These are phyloP conservation scores for Acrocalymma vagum DNA, from an alignment of 2,329 filamentous ascomycete species.

Conservation along the genomic window DNA sequence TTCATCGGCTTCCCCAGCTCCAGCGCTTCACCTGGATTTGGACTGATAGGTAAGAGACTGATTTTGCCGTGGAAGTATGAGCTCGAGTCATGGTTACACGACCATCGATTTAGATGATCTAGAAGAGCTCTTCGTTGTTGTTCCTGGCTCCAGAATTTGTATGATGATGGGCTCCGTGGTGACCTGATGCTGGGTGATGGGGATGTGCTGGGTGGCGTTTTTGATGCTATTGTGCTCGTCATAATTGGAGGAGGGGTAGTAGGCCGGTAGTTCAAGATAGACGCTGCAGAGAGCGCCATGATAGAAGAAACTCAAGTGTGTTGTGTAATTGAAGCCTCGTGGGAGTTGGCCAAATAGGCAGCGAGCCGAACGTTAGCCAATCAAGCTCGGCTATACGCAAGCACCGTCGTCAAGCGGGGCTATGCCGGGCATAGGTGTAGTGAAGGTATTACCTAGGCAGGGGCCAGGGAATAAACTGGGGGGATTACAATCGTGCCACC, in stretches of 20 bases:
- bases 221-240: slow-evolving; percentile 2
- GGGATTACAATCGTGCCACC: too few relatives aligned
- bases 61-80: slow-evolving; percentile 38
- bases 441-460: too few relatives aligned
- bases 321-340: too few relatives aligned
- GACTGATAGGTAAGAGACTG: slow-evolving; percentile 20
- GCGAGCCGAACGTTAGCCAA: too few relatives aligned
- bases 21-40: slow-evolving; percentile 11
- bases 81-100: slow-evolving; percentile 37
- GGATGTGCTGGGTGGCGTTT: not conserved
- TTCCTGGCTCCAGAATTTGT: slow-evolving; percentile 23
- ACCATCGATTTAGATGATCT: slow-evolving; percentile 34
- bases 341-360: too few relatives aligned
- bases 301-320: too few relatives aligned
- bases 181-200: slow-evolving; percentile 13
- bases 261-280: too few relatives aligned
- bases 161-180: slow-evolving; percentile 19
- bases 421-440: too few relatives aligned
- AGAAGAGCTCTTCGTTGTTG: slow-evolving; percentile 30
- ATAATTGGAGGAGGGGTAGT: slow-evolving; percentile 7
- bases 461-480: too few relatives aligned
- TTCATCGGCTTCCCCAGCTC: slow-evolving; percentile 35
- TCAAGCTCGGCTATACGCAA: too few relatives aligned
- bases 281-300: too few relatives aligned
- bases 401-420: too few relatives aligned